Evolutionary conservation across 352 stramenopile species (phyloP).

Genomic region (Globisporangium cederbergense): DNA sequence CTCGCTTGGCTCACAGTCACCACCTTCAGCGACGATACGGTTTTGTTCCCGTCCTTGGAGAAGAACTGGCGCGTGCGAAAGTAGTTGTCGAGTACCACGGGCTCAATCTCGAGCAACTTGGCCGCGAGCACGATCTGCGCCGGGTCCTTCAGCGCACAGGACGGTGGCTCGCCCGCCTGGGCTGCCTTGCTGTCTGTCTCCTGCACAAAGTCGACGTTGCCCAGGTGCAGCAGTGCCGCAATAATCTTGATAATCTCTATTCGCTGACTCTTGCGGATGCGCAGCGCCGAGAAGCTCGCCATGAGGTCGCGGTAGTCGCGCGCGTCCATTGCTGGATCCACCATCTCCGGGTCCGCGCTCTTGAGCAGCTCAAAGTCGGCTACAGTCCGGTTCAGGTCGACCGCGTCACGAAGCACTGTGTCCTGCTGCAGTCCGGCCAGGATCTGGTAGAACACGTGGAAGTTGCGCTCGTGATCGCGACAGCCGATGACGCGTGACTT

Average conservation of each 20-base stretch:
- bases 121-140: conserved; percentile 61
- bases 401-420: conserved; percentile 52
- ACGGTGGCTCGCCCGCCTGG: conserved; percentile 30
- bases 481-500: conserved; percentile 80
- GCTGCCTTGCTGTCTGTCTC: conserved; percentile 32
- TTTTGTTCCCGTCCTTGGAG: conserved; percentile 71
- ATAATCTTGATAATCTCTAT: conserved; percentile 80
- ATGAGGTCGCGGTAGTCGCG: conserved; percentile 76
- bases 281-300: conserved; percentile 74
- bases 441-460: conserved; percentile 93
- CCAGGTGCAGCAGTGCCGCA: conserved; percentile 67
- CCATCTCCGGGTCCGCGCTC: conserved; percentile 34
- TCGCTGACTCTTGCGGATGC: conserved; percentile 76
- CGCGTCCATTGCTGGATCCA: conserved; percentile 52
- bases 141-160: conserved; percentile 65
- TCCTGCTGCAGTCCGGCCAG: conserved; percentile 74
- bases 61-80: conserved; percentile 83
- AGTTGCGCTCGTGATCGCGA: conserved; percentile 84
- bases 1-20: conserved; percentile 74
- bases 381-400: conserved; percentile 59
- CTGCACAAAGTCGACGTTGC: conserved; percentile 75
- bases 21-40: conserved; percentile 76
- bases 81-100: conserved; percentile 82
- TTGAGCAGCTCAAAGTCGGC: conserved; percentile 65
- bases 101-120: conserved; percentile 71